These are phyloP conservation scores for Bruguiera hainesii DNA, from an alignment of 441 rosid genomes.

Conservation along the genomic window DNA sequence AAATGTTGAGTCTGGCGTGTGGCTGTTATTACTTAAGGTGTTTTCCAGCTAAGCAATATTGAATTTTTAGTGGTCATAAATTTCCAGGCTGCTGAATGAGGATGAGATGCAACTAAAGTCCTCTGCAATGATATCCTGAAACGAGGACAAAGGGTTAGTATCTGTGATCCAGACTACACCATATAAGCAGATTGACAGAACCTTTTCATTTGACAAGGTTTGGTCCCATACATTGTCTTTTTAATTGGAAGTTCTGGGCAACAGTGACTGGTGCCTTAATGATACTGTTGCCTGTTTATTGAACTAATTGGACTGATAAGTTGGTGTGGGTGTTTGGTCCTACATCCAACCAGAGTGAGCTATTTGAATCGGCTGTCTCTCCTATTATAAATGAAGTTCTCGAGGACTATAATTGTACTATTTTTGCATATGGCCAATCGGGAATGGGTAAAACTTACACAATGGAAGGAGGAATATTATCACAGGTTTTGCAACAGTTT, in stretches of 20 bases:
- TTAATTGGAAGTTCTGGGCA: neutral
- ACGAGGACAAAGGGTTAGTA: conserved; percentile 60
- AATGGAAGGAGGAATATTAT: conserved; percentile 64
- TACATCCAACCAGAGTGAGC: conserved; percentile 57
- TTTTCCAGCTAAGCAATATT: neutral
- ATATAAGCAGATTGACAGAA: conserved; percentile 77
- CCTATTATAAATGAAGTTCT: conserved; percentile 76
- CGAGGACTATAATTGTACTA: conserved; percentile 77
- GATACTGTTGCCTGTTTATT: neutral
- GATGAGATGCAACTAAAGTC: conserved; percentile 59
- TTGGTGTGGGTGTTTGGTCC: conserved; percentile 67
- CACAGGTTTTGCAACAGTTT: neutral
- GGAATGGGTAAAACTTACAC: conserved; percentile 88
- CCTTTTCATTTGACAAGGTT: conserved; percentile 76
- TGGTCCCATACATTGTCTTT: neutral
- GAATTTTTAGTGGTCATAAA: neutral
- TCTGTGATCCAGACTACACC: conserved; percentile 41
- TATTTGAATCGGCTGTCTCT: conserved; percentile 39
- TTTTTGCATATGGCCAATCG: conserved; percentile 81
- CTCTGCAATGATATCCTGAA: conserved; percentile 60
- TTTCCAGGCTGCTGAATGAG: conserved; percentile 51
- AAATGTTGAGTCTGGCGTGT: neutral
- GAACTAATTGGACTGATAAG: neutral
- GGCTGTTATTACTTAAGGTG: neutral
- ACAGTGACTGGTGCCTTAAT: neutral